These are phyloP conservation scores for Talaromyces borbonicus DNA, from an alignment of 495 filamentous ascomycete species.

Conservation along the genomic window DNA sequence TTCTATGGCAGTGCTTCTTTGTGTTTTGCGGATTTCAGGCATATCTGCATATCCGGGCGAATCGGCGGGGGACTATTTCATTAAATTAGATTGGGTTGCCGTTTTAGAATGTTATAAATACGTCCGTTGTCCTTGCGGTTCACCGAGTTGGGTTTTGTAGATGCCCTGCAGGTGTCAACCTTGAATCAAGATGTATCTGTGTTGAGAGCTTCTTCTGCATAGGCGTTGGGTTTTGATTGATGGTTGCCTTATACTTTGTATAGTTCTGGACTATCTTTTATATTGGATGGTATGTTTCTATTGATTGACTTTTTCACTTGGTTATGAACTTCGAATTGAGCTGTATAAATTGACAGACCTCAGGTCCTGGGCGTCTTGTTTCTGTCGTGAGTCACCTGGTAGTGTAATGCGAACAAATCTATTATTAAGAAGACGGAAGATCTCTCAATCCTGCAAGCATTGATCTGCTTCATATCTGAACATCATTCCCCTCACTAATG, in stretches of 20 bases:
- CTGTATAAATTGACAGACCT: no score
- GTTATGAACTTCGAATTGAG: no score
- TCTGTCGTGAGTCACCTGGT: no score
- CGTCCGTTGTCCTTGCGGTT: no score
- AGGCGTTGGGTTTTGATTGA: slow-evolving; percentile 4
- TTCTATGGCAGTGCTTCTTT: slow-evolving; percentile 58
- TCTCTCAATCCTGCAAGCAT: not conserved
- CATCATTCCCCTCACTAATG: slow-evolving; percentile 1
- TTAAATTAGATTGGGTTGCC: slow-evolving; percentile 37
- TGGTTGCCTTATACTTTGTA: not conserved
- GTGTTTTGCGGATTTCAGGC: slow-evolving; percentile 85
- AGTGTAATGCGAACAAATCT: no score
- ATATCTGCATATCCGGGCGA: slow-evolving; percentile 65
- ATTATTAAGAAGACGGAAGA: no score
- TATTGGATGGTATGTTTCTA: no score
- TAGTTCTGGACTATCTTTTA: not conserved
- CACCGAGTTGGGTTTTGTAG: no score
- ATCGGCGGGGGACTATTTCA: slow-evolving; percentile 71
- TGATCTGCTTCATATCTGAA: not conserved
- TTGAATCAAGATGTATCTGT: no score
- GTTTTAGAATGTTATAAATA: no score
- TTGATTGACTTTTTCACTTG: no score
- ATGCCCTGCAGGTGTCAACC: not conserved
- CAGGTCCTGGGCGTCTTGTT: no score
- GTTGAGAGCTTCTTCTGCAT: not conserved